Conservation (phyloP, 2,329 filamentous ascomycete genomes). For the Cladosporium velox region DNA sequence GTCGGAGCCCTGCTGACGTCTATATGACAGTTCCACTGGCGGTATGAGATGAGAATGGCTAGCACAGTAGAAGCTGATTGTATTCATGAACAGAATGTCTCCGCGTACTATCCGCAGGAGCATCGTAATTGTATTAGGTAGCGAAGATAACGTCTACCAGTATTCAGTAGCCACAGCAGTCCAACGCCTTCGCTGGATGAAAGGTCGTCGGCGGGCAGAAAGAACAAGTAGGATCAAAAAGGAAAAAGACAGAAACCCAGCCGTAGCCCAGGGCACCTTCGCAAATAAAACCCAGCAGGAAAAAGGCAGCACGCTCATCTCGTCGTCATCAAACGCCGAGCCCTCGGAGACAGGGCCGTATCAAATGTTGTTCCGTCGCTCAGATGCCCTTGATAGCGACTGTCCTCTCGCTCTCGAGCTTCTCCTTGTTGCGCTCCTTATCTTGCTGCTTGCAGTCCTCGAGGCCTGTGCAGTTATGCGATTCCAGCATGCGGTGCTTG, state of each 20-base stretch:
- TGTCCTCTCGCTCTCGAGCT: constrained; percentile 89
- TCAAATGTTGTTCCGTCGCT: not conserved
- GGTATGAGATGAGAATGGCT: too few relatives aligned
- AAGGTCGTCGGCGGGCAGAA: not conserved
- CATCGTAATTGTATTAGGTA: constrained; percentile 5
- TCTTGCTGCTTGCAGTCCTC: constrained; percentile 98
- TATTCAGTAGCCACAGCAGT: not conserved
- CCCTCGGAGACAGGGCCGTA: not conserved
- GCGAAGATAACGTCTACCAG: not conserved
- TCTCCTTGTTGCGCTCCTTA: constrained; percentile 88
- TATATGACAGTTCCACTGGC: too few relatives aligned
- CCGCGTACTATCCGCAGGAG: not conserved
- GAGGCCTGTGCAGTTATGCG: constrained; percentile 87
- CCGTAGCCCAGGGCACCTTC: constrained; percentile 10
- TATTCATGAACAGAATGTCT: not conserved
- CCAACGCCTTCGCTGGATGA: constrained; percentile 19
- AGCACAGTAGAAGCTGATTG: not conserved
- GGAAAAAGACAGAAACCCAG: not conserved
- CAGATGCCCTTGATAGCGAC: constrained; percentile 89
- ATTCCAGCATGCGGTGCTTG: constrained; percentile 90
- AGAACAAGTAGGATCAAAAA: not conserved
- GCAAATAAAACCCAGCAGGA: not conserved
- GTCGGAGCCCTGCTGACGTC: too few relatives aligned
- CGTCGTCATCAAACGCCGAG: constrained; percentile 10
- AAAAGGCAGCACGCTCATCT: constrained; percentile 16